Percentiles rank a stretch among this genome's conserved stretches.
phyloP scores from a whole-genome alignment of 2,329 filamentous ascomycete species.

The Fusarium anthophilum region DNA sequence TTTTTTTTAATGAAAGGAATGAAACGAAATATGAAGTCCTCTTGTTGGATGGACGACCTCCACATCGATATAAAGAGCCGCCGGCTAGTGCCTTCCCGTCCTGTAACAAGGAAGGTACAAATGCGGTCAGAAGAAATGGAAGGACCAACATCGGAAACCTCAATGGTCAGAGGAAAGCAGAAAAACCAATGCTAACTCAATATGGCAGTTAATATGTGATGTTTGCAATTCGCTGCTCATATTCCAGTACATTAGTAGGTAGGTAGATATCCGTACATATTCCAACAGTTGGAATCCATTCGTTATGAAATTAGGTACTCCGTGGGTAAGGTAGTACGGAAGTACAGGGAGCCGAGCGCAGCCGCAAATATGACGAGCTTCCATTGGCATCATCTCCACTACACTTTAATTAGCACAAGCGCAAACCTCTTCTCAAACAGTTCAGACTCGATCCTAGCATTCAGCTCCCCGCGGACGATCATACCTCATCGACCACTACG shows the following conservation, averaged over 20 bases:
- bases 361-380: conserved; percentile 8
- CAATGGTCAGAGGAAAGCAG: background rate
- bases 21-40: background rate
- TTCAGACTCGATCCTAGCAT: conserved; percentile 11
- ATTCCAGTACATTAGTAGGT: background rate
- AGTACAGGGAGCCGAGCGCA: conserved; percentile 25
- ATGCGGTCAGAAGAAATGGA: conserved; percentile 2
- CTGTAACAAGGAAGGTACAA: background rate
- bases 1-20: background rate
- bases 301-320: background rate
- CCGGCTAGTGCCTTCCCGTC: background rate
- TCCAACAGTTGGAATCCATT: background rate
- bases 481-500: conserved; percentile 23
- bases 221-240: background rate
- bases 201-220: background rate
- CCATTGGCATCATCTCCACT: conserved; percentile 7
- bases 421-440: conserved; percentile 2
- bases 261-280: background rate
- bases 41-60: background rate
- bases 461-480: conserved; percentile 23
- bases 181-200: background rate
- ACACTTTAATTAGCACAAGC: conserved; percentile 21
- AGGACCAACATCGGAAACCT: background rate
- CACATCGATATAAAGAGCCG: background rate
- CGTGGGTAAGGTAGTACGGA: background rate